These are phyloP conservation scores for Cutaneotrichosporon sp. DNA, from an alignment of 1,284 basidiomycete species.

Conservation along the genomic window DNA sequence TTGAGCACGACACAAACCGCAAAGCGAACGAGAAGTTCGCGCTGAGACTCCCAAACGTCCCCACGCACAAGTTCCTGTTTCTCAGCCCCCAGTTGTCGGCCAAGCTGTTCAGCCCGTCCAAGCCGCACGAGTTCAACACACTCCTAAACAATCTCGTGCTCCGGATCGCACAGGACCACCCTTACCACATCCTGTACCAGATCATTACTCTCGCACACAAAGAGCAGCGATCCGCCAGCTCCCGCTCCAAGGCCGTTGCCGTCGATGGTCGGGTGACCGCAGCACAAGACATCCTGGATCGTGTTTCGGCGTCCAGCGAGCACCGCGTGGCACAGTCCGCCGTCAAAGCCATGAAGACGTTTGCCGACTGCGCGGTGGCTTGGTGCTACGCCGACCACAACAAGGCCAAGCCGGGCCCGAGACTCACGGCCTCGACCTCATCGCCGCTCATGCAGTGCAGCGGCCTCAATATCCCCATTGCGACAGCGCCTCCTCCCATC, in stretches of 20 bases:
- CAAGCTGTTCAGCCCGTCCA: conserved; percentile 63
- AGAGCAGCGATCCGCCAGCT: not conserved
- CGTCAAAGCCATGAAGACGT: conserved; percentile 63
- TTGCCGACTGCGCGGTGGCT: conserved; percentile 72
- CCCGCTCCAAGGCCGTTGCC: conserved; percentile 8
- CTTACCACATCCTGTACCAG: conserved; percentile 91
- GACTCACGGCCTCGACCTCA: conserved; percentile 5
- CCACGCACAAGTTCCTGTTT: conserved; percentile 86
- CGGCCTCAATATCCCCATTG: conserved; percentile 70
- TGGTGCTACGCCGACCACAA: conserved; percentile 59
- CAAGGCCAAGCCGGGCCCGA: not conserved
- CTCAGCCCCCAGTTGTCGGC: conserved; percentile 91
- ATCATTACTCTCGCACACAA: conserved; percentile 64
- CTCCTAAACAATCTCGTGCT: conserved; percentile 67
- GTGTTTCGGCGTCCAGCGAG: conserved; percentile 69
- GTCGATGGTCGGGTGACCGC: conserved; percentile 62
- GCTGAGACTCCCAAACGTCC: conserved; percentile 57
- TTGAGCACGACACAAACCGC: conserved; percentile 61
- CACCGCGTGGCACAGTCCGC: conserved; percentile 57
- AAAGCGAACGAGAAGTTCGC: conserved; percentile 60
- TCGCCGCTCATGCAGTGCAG: conserved; percentile 20
- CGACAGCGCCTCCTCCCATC: conserved; percentile 71
- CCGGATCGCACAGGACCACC: conserved; percentile 84
- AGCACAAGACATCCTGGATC: conserved; percentile 70
- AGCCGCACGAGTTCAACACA: conserved; percentile 60